Base-by-base conservation (phyloP, 805 yeast genomes). In the Scheffersomyces coipomensis region DNA sequence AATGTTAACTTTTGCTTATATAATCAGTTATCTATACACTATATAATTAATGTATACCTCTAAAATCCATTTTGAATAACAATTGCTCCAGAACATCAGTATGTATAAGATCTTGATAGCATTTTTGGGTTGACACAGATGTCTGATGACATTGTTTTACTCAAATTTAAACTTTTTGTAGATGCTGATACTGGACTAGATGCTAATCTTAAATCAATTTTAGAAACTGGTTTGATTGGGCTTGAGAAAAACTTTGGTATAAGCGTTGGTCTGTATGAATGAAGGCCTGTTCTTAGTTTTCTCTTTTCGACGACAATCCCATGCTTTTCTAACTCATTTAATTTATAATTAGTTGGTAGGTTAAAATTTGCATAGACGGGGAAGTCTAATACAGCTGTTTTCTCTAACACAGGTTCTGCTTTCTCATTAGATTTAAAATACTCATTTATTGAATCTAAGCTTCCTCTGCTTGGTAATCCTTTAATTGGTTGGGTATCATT, bases 251-350 rank as follows among this genome's bases (percentile, higher is more conserved):
- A 27, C 10, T 27, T 27, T 13, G 30, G 30, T 13, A 27, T 13
- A 5, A 18, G 15, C 18, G 18, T 5, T 7, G 12, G 5, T 5
- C 27, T 36, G 24, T 7, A 15, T 24, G 10, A 33, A 27, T 19
- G 35, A 18, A 29, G 31, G 29, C 29, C 13, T 9, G 29, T 37
- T 43, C 35, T 36, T 26, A 4, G 23, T 5, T n/a, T n/a, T n/a
- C n/a, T 15, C 26, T 29, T 37, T 29, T 37, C 24, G 3, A 33
- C 31, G 12, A 29, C 21, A n/a, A 38, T 34, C 2, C 44, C 33
- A 8, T 44, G 41, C 11, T 37, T 39, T 22, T 35, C n/a, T 22
- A 40, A 36, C 8, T 31, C 38, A 9, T 25, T 24, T 12, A 40
- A 19, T 25, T 38, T 33, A 29, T 40, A 43, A 10, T 38, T 33